Evolutionary conservation across 306 rosid species (phyloP).

Genomic region (Quercus rubra): DNA sequence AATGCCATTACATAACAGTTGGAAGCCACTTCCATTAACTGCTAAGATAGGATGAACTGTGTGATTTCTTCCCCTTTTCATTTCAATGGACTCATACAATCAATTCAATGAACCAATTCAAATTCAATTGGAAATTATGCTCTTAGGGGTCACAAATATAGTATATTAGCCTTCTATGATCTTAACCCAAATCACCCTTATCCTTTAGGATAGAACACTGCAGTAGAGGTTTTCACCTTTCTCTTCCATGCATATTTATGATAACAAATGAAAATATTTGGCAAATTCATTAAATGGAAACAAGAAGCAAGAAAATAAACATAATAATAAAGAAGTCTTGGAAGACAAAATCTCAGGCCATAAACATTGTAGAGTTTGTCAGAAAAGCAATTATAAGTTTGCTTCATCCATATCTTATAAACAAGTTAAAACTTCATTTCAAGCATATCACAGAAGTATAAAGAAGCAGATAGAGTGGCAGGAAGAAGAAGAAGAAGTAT

Average conservation of each 20-base stretch:
- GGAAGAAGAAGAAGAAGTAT: neutral
- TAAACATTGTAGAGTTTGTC: neutral
- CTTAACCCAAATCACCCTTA: neutral
- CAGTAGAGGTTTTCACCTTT: neutral
- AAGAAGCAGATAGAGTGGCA: neutral
- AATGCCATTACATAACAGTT: neutral
- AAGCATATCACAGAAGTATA: neutral
- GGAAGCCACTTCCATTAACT: neutral
- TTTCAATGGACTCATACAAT: neutral
- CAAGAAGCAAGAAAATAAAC: neutral
- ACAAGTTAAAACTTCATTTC: neutral
- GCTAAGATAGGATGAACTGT: neutral
- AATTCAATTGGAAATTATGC: neutral
- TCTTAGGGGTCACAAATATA: neutral
- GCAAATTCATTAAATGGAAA: neutral
- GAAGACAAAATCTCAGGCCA: neutral
- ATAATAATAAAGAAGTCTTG: neutral
- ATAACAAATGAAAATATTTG: neutral
- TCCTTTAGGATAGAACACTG: neutral
- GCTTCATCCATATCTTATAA: neutral
- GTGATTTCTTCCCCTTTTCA: neutral
- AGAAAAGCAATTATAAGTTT: neutral
- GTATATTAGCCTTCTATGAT: neutral
- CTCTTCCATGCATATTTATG: neutral
- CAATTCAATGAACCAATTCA: neutral